Evolutionary conservation across 2,329 filamentous ascomycete species (phyloP).

Genomic region (Fusarium circinatum): DNA sequence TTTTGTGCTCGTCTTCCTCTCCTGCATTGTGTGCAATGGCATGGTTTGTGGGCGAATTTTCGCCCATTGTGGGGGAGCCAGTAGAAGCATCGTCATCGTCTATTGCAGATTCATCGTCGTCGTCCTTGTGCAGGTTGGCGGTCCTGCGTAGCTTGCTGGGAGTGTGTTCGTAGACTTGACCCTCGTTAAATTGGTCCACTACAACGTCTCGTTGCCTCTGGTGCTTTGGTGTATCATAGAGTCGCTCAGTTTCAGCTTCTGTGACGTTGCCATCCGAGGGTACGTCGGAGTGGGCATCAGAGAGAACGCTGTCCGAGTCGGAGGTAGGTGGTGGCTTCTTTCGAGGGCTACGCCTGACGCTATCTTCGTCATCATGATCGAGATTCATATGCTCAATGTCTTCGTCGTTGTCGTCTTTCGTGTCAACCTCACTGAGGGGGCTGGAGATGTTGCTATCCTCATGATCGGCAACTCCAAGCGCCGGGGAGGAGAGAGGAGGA

Average conservation of each 20-base stretch:
- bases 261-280: conserved; percentile 67
- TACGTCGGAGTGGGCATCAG: conserved; percentile 60
- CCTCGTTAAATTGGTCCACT: conserved; percentile 64
- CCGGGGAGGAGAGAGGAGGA: conserved; percentile 58
- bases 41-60: conserved; percentile 51
- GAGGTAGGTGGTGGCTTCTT: conserved; percentile 48
- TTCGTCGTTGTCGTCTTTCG: conserved; percentile 77
- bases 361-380: conserved; percentile 51
- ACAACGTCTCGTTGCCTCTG: conserved; percentile 71
- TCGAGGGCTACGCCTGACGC: conserved; percentile 43
- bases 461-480: conserved; percentile 55
- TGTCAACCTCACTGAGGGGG: conserved; percentile 91
- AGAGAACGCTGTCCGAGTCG: conserved; percentile 65
- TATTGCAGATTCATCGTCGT: conserved; percentile 54
- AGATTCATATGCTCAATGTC: conserved; percentile 69
- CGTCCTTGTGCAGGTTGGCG: conserved; percentile 48
- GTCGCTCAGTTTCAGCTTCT: conserved; percentile 92
- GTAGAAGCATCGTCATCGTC: conserved; percentile 54
- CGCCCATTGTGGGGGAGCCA: conserved; percentile 52
- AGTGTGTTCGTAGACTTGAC: conserved; percentile 69
- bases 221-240: conserved; percentile 86
- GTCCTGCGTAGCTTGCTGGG: conserved; percentile 79
- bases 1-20: conserved; percentile 46
- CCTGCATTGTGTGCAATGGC: conserved; percentile 42
- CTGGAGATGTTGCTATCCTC: conserved; percentile 83